A percentile compares a stretch with the other conserved stretches of the same genome.
Evolutionary conservation across 1,284 basidiomycete species (phyloP).

Genomic region (Lentinula novae-zelandiae): DNA sequence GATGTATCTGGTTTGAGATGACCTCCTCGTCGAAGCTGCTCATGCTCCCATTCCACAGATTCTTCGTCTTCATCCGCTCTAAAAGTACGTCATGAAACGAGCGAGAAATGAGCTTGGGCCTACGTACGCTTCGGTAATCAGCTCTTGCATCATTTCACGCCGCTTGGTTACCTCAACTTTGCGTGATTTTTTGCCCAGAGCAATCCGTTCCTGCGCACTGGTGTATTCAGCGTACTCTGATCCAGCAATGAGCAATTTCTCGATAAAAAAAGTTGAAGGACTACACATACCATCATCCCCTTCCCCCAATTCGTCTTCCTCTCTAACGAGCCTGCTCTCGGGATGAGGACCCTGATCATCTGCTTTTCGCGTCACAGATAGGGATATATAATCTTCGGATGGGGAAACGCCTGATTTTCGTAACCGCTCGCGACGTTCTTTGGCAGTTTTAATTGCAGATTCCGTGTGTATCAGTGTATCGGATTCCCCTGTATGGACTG

Average conservation of each 20-base stretch:
- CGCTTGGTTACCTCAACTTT: conserved; percentile 72
- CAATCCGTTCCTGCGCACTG: conserved; percentile 81
- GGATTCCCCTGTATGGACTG: conserved; percentile 17
- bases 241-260: neutral
- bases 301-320: conserved; percentile 92
- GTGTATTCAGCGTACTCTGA: conserved; percentile 88
- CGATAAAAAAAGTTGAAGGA: neutral
- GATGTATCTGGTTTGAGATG: conserved; percentile 31
- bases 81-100: conserved; percentile 13
- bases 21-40: conserved; percentile 79
- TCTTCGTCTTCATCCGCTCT: conserved; percentile 89
- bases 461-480: conserved; percentile 68
- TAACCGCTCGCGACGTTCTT: conserved; percentile 70
- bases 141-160: conserved; percentile 75
- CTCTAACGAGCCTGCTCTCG: conserved; percentile 81
- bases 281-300: conserved; percentile 78
- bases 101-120: conserved; percentile 2
- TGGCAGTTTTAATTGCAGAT: conserved; percentile 74
- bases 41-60: conserved; percentile 85
- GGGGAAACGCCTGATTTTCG: conserved; percentile 40
- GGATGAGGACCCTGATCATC: conserved; percentile 77
- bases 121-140: conserved; percentile 84
- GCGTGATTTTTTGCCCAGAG: conserved; percentile 82
- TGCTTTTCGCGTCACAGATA: conserved; percentile 63
- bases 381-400: conserved; percentile 81